Evolutionary conservation across 2,329 filamentous ascomycete species (phyloP), one percentile per base, ranked within the genome.

Genomic region (Ceratocystis variospora): DNA sequence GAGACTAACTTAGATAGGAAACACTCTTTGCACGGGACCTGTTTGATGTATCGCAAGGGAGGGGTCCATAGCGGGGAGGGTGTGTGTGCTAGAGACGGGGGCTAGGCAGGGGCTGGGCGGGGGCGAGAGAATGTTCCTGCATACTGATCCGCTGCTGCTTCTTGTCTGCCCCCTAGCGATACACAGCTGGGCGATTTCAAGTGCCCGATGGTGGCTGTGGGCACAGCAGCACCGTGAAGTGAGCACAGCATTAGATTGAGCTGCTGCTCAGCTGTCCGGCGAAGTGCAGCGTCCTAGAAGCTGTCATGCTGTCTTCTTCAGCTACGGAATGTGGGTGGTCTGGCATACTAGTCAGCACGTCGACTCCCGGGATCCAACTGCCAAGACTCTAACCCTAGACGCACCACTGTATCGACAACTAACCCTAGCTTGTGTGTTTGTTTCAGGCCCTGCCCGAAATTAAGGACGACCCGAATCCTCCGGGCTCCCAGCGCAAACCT

Each of bases 1-100:
- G 63, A 57, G 44, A 15, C 63, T 65, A 61, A 65, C 63, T 45
- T 19, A 7, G 53, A 59, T 31, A 65, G 63, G 63, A 65, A 65
- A 65, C 28, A 5, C 55, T 37, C 28, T 37, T 19, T 37, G 55
- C 55, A 59, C 55, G n/a, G 55, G 28, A 59, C 28, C 15, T 59
- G 55, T 59, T 59, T 59, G 55, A 59, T 59, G 28, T 33, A n/a
- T 37, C 25, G 33, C 55, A 59, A 5, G 55, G 55, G 28, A 37
- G 53, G 28, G 28, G 55, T 8, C 12, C 45, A 53, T 3, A 4
- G 19, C 19, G 5, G 48, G 15, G 19, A 10, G 19, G 48, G 48
- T 1, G 48, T 53, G 22, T 53, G 22, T 15, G 19, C 25, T 10
- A 15, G 48, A 53, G 19, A 17, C 6, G 17, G 6, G 44, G 44